phyloP scores from a whole-genome alignment of 768 basidiomycete species.

The Pleurotus tuoliensis region DNA sequence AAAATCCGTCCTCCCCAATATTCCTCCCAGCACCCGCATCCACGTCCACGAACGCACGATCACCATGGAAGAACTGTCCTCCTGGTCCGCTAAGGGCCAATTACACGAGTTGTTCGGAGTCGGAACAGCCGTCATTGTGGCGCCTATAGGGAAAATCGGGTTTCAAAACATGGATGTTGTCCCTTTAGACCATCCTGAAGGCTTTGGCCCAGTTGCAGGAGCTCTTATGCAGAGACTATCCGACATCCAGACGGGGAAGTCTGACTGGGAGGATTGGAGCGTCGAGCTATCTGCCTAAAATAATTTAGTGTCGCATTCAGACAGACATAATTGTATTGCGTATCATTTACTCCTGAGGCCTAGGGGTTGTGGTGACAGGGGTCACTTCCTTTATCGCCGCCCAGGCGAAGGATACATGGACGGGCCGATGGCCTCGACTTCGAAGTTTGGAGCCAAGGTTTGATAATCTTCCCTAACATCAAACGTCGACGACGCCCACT shows the following conservation, averaged over 20 bases:
- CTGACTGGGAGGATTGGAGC: constrained; percentile 63
- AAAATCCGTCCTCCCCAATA: constrained; percentile 35
- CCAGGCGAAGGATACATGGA: too few species aligned
- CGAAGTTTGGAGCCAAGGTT: too few species aligned
- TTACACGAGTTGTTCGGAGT: constrained; percentile 75
- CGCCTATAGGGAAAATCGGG: constrained; percentile 56
- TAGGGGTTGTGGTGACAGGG: too few species aligned
- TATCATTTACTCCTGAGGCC: too few species aligned
- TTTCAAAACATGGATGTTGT: constrained; percentile 40
- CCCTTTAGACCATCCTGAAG: constrained; percentile 44
- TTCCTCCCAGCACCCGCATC: constrained; percentile 32
- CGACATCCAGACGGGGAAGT: constrained; percentile 69
- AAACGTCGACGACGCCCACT: too few species aligned
- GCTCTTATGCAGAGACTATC: constrained; percentile 62
- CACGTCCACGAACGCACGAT: constrained; percentile 54
- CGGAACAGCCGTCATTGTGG: constrained; percentile 75
- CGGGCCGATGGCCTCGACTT: too few species aligned
- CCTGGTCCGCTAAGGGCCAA: constrained; percentile 42
- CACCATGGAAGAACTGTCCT: constrained; percentile 53
- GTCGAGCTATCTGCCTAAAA: constrained; percentile 21
- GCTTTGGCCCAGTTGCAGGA: constrained; percentile 52
- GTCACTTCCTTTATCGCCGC: too few species aligned
- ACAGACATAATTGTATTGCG: too few species aligned
- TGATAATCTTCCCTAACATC: too few species aligned
- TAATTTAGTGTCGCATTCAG: too few species aligned